Evolutionary conservation across 139 green algal species (phyloP).

Genomic region (Tetraselmis striata): DNA sequence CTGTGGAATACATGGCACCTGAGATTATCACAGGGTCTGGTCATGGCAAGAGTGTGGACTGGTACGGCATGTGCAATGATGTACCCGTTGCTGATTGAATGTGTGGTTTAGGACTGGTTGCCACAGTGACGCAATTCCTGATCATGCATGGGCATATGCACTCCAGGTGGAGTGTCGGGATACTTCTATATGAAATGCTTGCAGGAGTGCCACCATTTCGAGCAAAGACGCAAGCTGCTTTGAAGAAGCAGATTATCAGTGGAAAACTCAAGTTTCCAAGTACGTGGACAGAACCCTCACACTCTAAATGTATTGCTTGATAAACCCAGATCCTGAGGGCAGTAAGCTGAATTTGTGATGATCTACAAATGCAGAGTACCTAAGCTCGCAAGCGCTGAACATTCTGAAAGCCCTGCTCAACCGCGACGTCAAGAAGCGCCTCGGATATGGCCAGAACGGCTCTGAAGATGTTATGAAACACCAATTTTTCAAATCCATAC

Average conservation of each 20-base stretch:
- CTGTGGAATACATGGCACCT: constrained; percentile 86
- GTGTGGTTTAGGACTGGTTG: constrained; percentile 43
- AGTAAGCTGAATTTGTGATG: constrained; percentile 12
- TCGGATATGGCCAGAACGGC: constrained; percentile 69
- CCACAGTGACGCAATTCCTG: background rate
- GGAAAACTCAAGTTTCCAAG: constrained; percentile 75
- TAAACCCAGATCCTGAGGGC: constrained; percentile 4
- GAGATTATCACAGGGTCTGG: constrained; percentile 83
- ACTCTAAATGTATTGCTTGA: background rate
- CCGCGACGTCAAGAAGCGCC: constrained; percentile 71
- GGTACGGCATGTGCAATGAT: constrained; percentile 93
- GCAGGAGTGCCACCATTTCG: constrained; percentile 84
- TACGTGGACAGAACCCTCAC: constrained; percentile 8
- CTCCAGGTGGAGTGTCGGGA: constrained; percentile 7
- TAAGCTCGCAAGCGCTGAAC: constrained; percentile 34
- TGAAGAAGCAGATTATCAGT: constrained; percentile 79
- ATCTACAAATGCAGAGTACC: constrained; percentile 38
- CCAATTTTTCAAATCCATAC: constrained; percentile 76
- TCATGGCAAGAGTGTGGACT: constrained; percentile 88
- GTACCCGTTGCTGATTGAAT: too few species aligned
- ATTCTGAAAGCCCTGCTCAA: constrained; percentile 71
- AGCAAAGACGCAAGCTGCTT: constrained; percentile 68
- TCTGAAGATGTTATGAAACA: constrained; percentile 61
- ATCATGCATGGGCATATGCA: too few species aligned
- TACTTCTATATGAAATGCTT: constrained; percentile 98